Evolutionary conservation across 2,329 filamentous ascomycete species (phyloP).

Genomic region (Cladophialophora carrionii): DNA sequence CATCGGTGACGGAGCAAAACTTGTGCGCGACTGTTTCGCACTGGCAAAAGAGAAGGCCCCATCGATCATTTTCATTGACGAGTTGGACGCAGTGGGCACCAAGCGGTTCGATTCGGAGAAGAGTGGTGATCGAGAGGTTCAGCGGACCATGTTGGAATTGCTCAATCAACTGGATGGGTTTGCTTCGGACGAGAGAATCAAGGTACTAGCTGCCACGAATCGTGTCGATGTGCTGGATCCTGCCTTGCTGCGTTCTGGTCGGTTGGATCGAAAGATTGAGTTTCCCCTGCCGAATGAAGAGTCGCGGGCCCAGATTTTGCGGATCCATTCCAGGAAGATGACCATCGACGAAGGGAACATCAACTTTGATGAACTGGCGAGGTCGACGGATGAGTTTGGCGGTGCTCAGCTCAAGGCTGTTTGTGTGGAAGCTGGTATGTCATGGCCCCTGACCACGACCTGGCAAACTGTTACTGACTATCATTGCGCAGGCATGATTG

Average conservation of each 20-base stretch:
- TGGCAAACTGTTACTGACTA: constrained; percentile 15
- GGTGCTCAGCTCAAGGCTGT: constrained; percentile 98
- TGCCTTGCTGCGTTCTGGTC: constrained; percentile 85
- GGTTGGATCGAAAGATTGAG: constrained; percentile 95
- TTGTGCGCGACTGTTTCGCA: constrained; percentile 96
- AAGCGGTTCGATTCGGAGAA: constrained; percentile 99
- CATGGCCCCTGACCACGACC: not conserved
- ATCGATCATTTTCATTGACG: constrained; percentile 99
- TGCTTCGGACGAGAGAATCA: constrained; percentile 94
- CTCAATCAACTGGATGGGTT: constrained; percentile 99
- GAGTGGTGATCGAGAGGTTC: constrained; percentile 95
- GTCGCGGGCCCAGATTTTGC: constrained; percentile 92
- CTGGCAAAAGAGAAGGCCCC: constrained; percentile 98
- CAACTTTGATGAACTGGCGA: constrained; percentile 94
- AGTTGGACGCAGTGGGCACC: constrained; percentile 95
- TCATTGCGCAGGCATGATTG: constrained; percentile 77
- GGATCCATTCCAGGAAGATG: constrained; percentile 99
- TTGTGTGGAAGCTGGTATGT: constrained; percentile 77
- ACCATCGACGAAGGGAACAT: constrained; percentile 80
- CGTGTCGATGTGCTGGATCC: constrained; percentile 92
- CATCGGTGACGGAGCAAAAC: constrained; percentile 96
- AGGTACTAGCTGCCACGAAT: constrained; percentile 93
- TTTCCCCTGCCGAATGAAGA: constrained; percentile 98
- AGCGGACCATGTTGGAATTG: constrained; percentile 97
- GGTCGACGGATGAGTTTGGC: constrained; percentile 97